phyloP scores from a whole-genome alignment of 495 filamentous ascomycete genomes.

The Chaetomium fimeti region DNA sequence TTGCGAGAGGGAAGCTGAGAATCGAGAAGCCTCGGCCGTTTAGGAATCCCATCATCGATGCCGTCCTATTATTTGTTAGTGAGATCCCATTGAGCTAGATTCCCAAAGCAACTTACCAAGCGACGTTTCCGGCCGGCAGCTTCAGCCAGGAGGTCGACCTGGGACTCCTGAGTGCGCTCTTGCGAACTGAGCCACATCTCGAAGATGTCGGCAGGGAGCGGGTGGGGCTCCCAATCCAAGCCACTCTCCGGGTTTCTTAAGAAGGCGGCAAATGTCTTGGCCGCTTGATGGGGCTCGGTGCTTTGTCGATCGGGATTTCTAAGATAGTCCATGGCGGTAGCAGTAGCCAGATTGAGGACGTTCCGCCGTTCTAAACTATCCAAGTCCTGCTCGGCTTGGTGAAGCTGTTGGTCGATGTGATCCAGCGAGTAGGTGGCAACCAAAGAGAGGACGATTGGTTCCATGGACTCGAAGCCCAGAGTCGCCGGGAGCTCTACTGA shows the following conservation, averaged over 20 bases:
- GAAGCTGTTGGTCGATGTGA: slow-evolving; percentile 44
- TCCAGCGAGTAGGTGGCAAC: slow-evolving; percentile 46
- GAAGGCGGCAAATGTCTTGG: slow-evolving; percentile 39
- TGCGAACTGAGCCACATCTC: slow-evolving; percentile 35
- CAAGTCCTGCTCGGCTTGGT: slow-evolving; percentile 27
- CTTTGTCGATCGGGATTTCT: slow-evolving; percentile 31
- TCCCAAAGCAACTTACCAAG: slow-evolving; percentile 32
- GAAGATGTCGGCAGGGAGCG: slow-evolving; percentile 40
- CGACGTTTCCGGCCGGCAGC: slow-evolving; percentile 40
- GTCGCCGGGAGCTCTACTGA: slow-evolving; percentile 21
- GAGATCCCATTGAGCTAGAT: background rate
- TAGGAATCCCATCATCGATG: slow-evolving; percentile 31
- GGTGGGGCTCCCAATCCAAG: slow-evolving; percentile 37
- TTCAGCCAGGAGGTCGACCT: slow-evolving; percentile 13
- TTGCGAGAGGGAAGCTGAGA: slow-evolving; percentile 14
- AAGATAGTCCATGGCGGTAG: slow-evolving; percentile 34
- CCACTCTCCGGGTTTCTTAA: slow-evolving; percentile 35
- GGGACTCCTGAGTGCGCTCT: slow-evolving; percentile 17
- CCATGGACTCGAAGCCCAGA: slow-evolving; percentile 18
- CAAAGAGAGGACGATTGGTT: slow-evolving; percentile 37
- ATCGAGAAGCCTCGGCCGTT: slow-evolving; percentile 27
- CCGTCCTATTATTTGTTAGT: slow-evolving; percentile 30
- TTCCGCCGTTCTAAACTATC: slow-evolving; percentile 42
- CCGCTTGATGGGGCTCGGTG: slow-evolving; percentile 36
- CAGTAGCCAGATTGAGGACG: slow-evolving; percentile 40